Percentiles rank a stretch among this genome's conserved stretches.
phyloP scores from a whole-genome alignment of 1,284 basidiomycete genomes.

The Tilletia walkeri region DNA sequence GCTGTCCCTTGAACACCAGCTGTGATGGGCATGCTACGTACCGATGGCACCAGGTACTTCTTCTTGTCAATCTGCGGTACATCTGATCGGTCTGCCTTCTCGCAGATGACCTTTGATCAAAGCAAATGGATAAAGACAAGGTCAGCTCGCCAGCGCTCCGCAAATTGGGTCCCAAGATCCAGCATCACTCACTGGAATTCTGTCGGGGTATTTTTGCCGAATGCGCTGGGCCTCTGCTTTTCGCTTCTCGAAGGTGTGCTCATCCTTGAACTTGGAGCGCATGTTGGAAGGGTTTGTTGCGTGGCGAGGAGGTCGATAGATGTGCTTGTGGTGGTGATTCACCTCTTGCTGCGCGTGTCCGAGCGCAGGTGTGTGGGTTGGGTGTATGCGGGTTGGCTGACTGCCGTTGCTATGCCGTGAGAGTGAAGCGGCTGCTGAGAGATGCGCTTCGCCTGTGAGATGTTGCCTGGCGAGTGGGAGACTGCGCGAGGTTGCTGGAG shows the following conservation, averaged over 20 bases:
- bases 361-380: too few relatives aligned
- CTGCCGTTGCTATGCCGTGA: too few relatives aligned
- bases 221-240: conserved; percentile 95
- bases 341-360: too few relatives aligned
- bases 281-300: conserved; percentile 58
- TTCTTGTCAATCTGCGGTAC: conserved; percentile 99
- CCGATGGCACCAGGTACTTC: conserved; percentile 96
- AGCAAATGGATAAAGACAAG: not conserved
- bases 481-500: too few relatives aligned
- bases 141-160: not conserved
- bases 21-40: conserved; percentile 15
- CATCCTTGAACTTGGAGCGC: conserved; percentile 99
- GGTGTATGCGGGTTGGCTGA: too few relatives aligned
- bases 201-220: conserved; percentile 95
- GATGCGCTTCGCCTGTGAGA: too few relatives aligned
- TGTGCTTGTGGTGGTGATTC: not conserved
- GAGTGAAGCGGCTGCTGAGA: too few relatives aligned
- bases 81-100: conserved; percentile 98
- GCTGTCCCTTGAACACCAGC: not conserved
- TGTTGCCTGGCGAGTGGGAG: too few relatives aligned
- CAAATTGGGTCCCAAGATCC: not conserved
- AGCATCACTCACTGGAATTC: conserved; percentile 73
- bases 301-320: not conserved
- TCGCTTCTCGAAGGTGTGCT: conserved; percentile 98
- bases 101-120: conserved; percentile 83